Conservation (phyloP, 352 stramenopile species). For the Phytopythium helicoides region DNA sequence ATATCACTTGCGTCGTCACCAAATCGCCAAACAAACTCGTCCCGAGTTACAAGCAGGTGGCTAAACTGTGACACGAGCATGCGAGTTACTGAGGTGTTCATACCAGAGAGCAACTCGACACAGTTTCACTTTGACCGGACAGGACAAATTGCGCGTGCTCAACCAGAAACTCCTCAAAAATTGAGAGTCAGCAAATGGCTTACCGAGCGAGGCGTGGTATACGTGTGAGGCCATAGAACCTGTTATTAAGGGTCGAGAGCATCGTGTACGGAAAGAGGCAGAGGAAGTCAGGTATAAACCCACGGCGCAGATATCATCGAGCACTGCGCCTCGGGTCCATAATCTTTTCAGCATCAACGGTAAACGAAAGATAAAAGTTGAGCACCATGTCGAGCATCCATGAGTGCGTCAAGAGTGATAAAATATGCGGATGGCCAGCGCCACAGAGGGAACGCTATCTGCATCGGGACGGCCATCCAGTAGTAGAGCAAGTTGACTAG, state of each 20-base stretch:
- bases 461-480: slow-evolving; percentile 51
- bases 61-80: no score
- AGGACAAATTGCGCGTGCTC: no score
- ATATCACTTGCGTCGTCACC: no score
- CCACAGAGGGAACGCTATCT: slow-evolving; percentile 50
- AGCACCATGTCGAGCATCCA: slow-evolving; percentile 45
- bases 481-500: slow-evolving; percentile 32
- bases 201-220: slow-evolving; percentile 42
- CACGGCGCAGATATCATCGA: slow-evolving; percentile 27
- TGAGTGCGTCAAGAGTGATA: slow-evolving; percentile 23
- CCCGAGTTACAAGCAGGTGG: no score
- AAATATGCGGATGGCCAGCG: slow-evolving; percentile 28
- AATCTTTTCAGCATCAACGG: slow-evolving; percentile 51
- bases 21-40: no score
- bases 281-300: slow-evolving; percentile 39
- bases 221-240: slow-evolving; percentile 28
- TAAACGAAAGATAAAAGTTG: slow-evolving; percentile 61
- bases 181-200: neutral
- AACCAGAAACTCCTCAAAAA: no score
- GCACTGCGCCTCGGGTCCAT: slow-evolving; percentile 36
- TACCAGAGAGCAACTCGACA: no score
- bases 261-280: slow-evolving; percentile 46
- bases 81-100: no score
- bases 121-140: no score
- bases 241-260: slow-evolving; percentile 10